Evolutionary conservation across 1,284 basidiomycete genomes (phyloP), one percentile per base, ranked within the genome.

Genomic region (Puccinia novopanici): DNA sequence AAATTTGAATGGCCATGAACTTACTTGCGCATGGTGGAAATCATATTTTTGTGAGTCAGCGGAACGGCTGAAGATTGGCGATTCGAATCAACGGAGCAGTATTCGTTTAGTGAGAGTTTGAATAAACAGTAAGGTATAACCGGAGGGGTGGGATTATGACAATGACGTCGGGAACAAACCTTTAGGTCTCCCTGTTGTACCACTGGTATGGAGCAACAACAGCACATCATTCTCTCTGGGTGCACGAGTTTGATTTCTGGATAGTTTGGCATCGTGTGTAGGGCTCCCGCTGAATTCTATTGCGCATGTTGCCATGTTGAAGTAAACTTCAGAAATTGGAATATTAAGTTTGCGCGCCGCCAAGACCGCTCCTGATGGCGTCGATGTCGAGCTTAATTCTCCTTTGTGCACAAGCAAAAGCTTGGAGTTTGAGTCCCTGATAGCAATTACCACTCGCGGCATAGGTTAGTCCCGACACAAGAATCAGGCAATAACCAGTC

Each of bases 171-270:
- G n/a, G 1, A 57, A 75, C 82, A 70, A 67, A 81, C 85, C 87
- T 82, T 87, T 87, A 27, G 87, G 87, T 59, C 85, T 82, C 3
- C 90, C 90, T 40, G 90, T 91, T n/a, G 90, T 91, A 0, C 90
- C 90, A 50, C 88, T 89, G 13, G 89, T 90, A 82, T 89, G 89
- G 65, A 81, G 57, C 24, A 77, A 61, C 27, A 80, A 52, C 27
- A 80, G 55, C 13, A 65, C 72, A 48, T 80, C 71, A 67, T 74
- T 17, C 55, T 65, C 48, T 27, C 50, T 27, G 2, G 78, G 78
- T 10, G 59, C 67, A 34, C 55, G 48, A 15, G 55, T 45, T 15
- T 57, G 77, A 45, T 45, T 42, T 27, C 50, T 55, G 13, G 45
- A 34, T 52, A 68, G n/a, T 48, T n/a, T 30, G 42, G 57, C 27